phyloP scores from a whole-genome alignment of 257 asterid species.

The Schizonepeta tenuifolia region DNA sequence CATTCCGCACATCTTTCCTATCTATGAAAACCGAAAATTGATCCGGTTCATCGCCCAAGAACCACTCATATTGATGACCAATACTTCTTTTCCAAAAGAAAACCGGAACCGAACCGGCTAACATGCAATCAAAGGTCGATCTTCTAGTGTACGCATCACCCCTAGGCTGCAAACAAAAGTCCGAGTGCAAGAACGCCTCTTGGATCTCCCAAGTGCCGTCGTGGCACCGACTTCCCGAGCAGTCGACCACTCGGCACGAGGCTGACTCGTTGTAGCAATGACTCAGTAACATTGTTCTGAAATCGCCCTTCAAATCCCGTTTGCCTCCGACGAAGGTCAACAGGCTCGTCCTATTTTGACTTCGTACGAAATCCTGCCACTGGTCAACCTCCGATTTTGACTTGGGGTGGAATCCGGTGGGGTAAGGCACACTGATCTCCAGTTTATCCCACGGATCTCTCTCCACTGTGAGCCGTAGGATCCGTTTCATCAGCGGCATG shows the following conservation, averaged over 20 bases:
- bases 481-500: constrained; percentile 53
- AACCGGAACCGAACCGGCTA: constrained; percentile 71
- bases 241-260: constrained; percentile 54
- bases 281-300: constrained; percentile 40
- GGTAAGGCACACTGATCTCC: constrained; percentile 68
- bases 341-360: constrained; percentile 35
- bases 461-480: constrained; percentile 49
- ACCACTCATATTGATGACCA: constrained; percentile 51
- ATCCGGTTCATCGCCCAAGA: constrained; percentile 44
- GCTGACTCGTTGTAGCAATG: constrained; percentile 49
- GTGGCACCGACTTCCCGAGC: constrained; percentile 53
- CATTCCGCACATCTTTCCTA: constrained; percentile 46
- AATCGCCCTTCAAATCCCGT: constrained; percentile 48
- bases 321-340: constrained; percentile 60
- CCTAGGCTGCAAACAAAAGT: constrained; percentile 63
- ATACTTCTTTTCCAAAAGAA: constrained; percentile 64
- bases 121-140: constrained; percentile 67
- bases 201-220: constrained; percentile 53
- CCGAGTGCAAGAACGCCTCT: constrained; percentile 51
- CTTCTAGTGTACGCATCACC: constrained; percentile 56
- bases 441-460: constrained; percentile 58
- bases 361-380: constrained; percentile 44
- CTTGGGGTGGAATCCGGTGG: constrained; percentile 67
- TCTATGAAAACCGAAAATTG: constrained; percentile 54
- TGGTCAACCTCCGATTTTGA: constrained; percentile 40